These are phyloP conservation scores for Eucalyptus curtisii DNA, from an alignment of 345 rosid species.

Conservation along the genomic window DNA sequence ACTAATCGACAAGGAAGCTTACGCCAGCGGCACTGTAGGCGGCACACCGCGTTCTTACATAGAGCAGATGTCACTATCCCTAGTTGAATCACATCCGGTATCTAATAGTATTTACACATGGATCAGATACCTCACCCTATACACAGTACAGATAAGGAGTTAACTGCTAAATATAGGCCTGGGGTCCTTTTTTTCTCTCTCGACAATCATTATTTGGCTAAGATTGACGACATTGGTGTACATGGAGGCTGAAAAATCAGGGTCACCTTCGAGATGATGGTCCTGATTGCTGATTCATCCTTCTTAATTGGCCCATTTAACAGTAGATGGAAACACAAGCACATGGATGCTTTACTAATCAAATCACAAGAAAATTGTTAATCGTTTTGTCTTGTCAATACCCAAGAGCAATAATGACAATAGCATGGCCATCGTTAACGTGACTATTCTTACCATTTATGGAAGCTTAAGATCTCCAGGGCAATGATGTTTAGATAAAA, in stretches of 20 bases:
- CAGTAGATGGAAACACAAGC: constrained; percentile 21
- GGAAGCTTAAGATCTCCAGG: constrained; percentile 22
- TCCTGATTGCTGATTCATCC: not conserved
- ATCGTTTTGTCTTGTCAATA: constrained; percentile 15
- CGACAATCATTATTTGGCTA: not conserved
- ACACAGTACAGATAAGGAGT: not conserved
- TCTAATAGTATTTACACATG: not conserved
- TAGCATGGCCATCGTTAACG: constrained; percentile 1
- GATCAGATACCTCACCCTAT: not conserved
- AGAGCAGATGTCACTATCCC: not conserved
- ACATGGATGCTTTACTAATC: constrained; percentile 8
- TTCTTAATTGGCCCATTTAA: constrained; percentile 17
- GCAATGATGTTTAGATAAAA: constrained; percentile 3
- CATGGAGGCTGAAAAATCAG: not conserved
- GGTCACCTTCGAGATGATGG: not conserved
- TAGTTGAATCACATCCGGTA: not conserved
- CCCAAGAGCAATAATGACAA: constrained; percentile 9
- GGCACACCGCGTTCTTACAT: not conserved
- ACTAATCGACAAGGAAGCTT: not conserved
- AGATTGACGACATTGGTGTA: not conserved
- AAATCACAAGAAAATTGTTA: not conserved
- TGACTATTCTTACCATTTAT: constrained; percentile 5
- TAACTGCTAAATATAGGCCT: not conserved
- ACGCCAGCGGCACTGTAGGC: not conserved
- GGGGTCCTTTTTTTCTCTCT: not conserved